phyloP scores from a whole-genome alignment of 768 basidiomycete genomes.

The Boletus edulis region DNA sequence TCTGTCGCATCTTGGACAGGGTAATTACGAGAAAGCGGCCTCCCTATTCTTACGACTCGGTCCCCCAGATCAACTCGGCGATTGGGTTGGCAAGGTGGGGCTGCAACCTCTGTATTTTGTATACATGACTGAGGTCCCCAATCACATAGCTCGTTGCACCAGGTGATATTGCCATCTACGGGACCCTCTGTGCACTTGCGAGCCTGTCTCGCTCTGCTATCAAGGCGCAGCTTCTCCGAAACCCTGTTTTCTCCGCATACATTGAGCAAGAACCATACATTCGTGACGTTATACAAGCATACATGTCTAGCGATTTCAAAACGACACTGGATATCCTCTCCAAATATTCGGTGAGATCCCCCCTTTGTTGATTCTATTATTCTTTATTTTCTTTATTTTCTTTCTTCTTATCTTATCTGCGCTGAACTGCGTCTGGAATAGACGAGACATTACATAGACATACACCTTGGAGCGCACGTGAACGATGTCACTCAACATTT shows the following conservation, averaged over 20 bases:
- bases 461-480: slow-evolving; percentile 73
- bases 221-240: slow-evolving; percentile 65
- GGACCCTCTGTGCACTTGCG: slow-evolving; percentile 80
- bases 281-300: slow-evolving; percentile 82
- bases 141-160: slow-evolving; percentile 59
- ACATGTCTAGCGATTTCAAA: slow-evolving; percentile 86
- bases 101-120: not conserved
- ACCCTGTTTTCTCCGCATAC: slow-evolving; percentile 67
- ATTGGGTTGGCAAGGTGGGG: slow-evolving; percentile 72
- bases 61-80: slow-evolving; percentile 60
- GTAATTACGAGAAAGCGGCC: slow-evolving; percentile 81
- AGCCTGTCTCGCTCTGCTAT: slow-evolving; percentile 69
- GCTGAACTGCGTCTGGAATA: slow-evolving; percentile 25
- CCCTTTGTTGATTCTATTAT: not conserved
- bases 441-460: slow-evolving; percentile 77
- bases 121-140: not conserved
- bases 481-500: slow-evolving; percentile 63
- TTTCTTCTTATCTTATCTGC: not conserved
- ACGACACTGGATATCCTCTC: slow-evolving; percentile 72
- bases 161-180: slow-evolving; percentile 85
- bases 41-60: slow-evolving; percentile 68
- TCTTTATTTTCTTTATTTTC: too few relatives aligned
- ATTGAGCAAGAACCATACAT: slow-evolving; percentile 87
- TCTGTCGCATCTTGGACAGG: slow-evolving; percentile 68
- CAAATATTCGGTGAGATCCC: slow-evolving; percentile 58